Evolutionary conservation across 345 rosid species (phyloP).

Genomic region (Citropsis articulata): DNA sequence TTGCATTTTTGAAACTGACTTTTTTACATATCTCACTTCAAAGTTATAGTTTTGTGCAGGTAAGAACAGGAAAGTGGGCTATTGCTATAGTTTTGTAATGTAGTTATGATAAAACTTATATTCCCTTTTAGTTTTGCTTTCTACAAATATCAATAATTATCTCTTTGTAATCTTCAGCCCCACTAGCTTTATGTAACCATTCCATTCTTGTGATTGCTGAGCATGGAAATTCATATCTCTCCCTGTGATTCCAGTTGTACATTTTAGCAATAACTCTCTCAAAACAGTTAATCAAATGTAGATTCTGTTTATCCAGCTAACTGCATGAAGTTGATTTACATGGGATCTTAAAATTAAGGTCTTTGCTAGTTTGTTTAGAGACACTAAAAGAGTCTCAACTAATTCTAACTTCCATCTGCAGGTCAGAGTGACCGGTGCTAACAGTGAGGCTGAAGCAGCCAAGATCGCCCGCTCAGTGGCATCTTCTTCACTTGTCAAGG

Average conservation of each 20-base stretch:
- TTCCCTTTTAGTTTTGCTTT: background rate
- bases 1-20: background rate
- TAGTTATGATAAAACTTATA: background rate
- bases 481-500: conserved; percentile 96
- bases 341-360: background rate
- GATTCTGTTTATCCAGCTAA: background rate
- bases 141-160: background rate
- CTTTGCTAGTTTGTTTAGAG: background rate
- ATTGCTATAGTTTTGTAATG: background rate
- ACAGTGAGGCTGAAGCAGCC: conserved; percentile 74
- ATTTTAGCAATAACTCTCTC: background rate
- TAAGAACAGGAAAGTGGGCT: background rate
- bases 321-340: background rate
- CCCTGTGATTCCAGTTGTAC: background rate
- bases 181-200: background rate
- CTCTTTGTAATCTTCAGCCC: background rate
- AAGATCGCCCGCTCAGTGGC: conserved; percentile 91
- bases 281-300: background rate
- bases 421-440: conserved; percentile 73
- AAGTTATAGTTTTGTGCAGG: background rate
- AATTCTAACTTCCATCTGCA: conserved; percentile 28
- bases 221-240: background rate
- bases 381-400: conserved; percentile 2
- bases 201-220: background rate
- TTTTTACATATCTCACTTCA: background rate